A percentile compares a stretch with the other conserved stretches of the same genome.
Evolutionary conservation across 1,139 yeast genomes (phyloP).

Genomic region (Sporopachydermia cereana): DNA sequence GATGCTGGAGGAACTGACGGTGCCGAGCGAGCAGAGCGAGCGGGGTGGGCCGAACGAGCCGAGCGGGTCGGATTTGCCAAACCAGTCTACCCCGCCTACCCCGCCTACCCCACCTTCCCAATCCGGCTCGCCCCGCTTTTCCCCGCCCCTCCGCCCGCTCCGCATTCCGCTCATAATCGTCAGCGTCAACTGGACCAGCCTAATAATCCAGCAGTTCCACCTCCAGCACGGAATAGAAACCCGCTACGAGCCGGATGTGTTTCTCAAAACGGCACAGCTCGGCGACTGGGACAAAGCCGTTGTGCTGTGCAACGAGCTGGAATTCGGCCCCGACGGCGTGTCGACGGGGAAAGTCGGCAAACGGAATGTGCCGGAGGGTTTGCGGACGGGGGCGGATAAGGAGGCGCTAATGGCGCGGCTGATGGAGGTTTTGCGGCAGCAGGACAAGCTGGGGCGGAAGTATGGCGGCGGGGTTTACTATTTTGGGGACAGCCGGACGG

Average conservation of each 20-base stretch:
- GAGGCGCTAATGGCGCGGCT: constrained; percentile 21
- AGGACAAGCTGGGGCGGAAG: constrained; percentile 10
- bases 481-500: constrained; percentile 60
- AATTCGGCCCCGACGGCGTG: constrained; percentile 23
- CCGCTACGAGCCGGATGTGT: constrained; percentile 21
- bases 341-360: constrained; percentile 28
- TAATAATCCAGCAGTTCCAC: constrained; percentile 35
- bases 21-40: too few species aligned
- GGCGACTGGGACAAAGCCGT: background rate
- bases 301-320: constrained; percentile 36
- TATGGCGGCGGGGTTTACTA: constrained; percentile 26
- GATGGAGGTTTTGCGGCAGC: constrained; percentile 10
- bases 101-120: too few species aligned
- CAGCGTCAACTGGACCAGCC: constrained; percentile 57
- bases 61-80: background rate
- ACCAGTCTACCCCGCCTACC: too few species aligned
- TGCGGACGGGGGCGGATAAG: constrained; percentile 53
- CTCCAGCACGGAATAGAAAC: constrained; percentile 23
- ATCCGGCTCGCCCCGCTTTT: too few species aligned
- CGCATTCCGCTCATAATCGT: constrained; percentile 34
- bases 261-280: background rate
- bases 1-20: constrained; percentile 23
- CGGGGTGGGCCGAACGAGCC: too few species aligned
- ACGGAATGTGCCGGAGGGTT: constrained; percentile 12
- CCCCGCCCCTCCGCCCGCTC: background rate